These are phyloP conservation scores for Pseudonitzschia pungens DNA, from an alignment of 108 stramenopile species.

Conservation along the genomic window DNA sequence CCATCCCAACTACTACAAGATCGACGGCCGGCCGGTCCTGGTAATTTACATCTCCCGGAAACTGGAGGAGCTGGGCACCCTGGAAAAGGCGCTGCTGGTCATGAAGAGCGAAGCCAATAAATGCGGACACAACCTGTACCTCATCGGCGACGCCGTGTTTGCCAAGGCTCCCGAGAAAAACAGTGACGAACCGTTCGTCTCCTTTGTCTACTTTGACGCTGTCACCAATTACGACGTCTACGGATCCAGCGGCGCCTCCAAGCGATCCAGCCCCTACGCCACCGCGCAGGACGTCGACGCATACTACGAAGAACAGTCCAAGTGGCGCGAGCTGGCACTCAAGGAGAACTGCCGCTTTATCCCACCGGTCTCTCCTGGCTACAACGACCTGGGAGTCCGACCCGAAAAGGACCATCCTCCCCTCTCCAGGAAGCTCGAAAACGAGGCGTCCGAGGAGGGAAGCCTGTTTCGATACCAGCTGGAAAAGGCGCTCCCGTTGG, in stretches of 20 bases:
- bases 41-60: slow-evolving; percentile 42
- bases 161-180: slow-evolving; percentile 27
- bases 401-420: slow-evolving; percentile 18
- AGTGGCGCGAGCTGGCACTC: slow-evolving; percentile 27
- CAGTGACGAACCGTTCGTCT: neutral
- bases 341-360: slow-evolving; percentile 21
- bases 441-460: slow-evolving; percentile 20
- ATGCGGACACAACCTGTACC: slow-evolving; percentile 26
- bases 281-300: slow-evolving; percentile 3
- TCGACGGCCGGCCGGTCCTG: slow-evolving; percentile 41
- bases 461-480: slow-evolving; percentile 32
- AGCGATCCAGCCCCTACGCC: slow-evolving; percentile 14
- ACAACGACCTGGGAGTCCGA: slow-evolving; percentile 33
- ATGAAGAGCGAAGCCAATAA: slow-evolving; percentile 28
- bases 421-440: slow-evolving; percentile 31
- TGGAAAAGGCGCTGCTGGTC: slow-evolving; percentile 26
- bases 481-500: slow-evolving; percentile 22
- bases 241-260: slow-evolving; percentile 8
- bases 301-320: slow-evolving; percentile 25
- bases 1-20: slow-evolving; percentile 49
- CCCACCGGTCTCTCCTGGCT: slow-evolving; percentile 37
- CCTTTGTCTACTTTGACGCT: slow-evolving; percentile 15
- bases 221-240: slow-evolving; percentile 36
- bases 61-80: slow-evolving; percentile 8
- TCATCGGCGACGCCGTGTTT: slow-evolving; percentile 47